phyloP scores from a whole-genome alignment of 2,329 filamentous ascomycete species.

The Talaromyces funiculosus region DNA sequence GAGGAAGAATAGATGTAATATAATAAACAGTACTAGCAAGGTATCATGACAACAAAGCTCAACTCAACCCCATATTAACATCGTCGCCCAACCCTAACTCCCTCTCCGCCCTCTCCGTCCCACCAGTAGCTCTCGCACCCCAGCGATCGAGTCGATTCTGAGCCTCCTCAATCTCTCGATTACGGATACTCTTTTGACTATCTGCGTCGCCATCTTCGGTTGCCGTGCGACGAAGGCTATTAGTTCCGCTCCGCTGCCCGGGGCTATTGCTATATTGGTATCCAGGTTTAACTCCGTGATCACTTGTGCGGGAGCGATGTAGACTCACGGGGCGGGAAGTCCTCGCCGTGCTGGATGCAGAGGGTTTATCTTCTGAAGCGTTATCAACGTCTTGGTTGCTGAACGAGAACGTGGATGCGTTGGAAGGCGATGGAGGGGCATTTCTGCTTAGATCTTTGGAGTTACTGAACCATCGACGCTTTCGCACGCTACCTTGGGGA shows the following conservation, averaged over 20 bases:
- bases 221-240: conserved; percentile 8
- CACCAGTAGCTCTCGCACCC: conserved; percentile 50
- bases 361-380: not conserved
- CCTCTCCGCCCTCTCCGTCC: conserved; percentile 45
- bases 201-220: conserved; percentile 21
- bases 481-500: conserved; percentile 22
- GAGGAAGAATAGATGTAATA: not conserved
- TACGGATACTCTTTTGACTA: conserved; percentile 28
- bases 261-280: conserved; percentile 20
- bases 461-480: conserved; percentile 36
- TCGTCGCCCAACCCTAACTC: conserved; percentile 80
- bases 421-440: conserved; percentile 19
- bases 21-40: not conserved
- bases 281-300: conserved; percentile 21
- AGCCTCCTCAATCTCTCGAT: conserved; percentile 34
- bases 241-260: conserved; percentile 13
- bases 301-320: conserved; percentile 22
- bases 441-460: conserved; percentile 28
- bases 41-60: not conserved
- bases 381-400: conserved; percentile 12
- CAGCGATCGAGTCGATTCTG: conserved; percentile 48
- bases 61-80: conserved; percentile 76
- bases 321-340: conserved; percentile 28
- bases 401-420: conserved; percentile 16
- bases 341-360: conserved; percentile 15